A percentile compares a stretch with the other conserved stretches of the same genome.
phyloP scores from a whole-genome alignment of 768 basidiomycete genomes.

The Pleurotus tuber-regium region DNA sequence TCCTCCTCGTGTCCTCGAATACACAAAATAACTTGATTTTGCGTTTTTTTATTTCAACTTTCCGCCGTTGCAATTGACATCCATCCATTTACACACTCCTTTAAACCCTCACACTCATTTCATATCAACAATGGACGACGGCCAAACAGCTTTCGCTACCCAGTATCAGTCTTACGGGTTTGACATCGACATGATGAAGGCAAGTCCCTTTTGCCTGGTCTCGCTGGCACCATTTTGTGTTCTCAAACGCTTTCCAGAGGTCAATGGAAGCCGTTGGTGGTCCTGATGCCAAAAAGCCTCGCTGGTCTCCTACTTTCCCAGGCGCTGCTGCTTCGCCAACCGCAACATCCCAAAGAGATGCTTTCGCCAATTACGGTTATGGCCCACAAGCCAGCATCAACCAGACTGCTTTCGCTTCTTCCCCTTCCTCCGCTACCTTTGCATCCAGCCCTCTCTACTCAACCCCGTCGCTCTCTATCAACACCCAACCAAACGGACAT shows the following conservation, averaged over 20 bases:
- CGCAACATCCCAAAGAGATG: slow-evolving; percentile 50
- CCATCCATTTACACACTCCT: slow-evolving; percentile 36
- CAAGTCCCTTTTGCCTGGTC: slow-evolving; percentile 24
- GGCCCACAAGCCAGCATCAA: slow-evolving; percentile 68
- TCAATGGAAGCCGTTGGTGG: slow-evolving; percentile 83
- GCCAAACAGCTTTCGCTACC: slow-evolving; percentile 64
- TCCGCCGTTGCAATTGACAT: slow-evolving; percentile 50
- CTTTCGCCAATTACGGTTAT: slow-evolving; percentile 87
- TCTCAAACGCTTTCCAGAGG: slow-evolving; percentile 46
- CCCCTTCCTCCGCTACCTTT: slow-evolving; percentile 44
- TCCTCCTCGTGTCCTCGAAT: slow-evolving; percentile 33
- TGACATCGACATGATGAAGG: slow-evolving; percentile 95
- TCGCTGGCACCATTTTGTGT: slow-evolving; percentile 7
- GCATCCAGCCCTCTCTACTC: slow-evolving; percentile 65
- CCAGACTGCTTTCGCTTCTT: slow-evolving; percentile 52
- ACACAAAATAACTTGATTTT: slow-evolving; percentile 55
- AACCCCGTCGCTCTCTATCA: slow-evolving; percentile 67
- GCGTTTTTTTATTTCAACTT: slow-evolving; percentile 47
- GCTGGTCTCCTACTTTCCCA: slow-evolving; percentile 72
- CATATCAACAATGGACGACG: slow-evolving; percentile 68
- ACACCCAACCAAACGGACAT: slow-evolving; percentile 52
- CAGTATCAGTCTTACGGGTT: slow-evolving; percentile 73
- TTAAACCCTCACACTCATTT: slow-evolving; percentile 24
- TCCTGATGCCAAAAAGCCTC: slow-evolving; percentile 86
- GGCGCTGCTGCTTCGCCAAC: slow-evolving; percentile 32